Conservation (phyloP, 2,329 filamentous ascomycete genomes). For the Cladophialophora chaetospira region DNA sequence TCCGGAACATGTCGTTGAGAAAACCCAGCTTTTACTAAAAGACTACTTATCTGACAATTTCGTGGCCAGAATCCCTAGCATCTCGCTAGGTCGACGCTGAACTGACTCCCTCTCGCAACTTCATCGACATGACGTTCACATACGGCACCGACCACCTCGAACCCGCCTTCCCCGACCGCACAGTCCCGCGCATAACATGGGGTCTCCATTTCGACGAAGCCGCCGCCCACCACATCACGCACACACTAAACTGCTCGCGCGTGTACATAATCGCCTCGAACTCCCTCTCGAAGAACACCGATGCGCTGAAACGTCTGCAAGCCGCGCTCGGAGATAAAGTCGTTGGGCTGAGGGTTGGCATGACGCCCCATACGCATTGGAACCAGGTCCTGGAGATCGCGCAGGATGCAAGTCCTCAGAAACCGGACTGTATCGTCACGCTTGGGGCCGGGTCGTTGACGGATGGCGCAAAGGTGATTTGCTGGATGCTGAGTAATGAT, state of each 20-base stretch:
- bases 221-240: slow-evolving; percentile 47
- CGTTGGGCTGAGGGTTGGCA: slow-evolving; percentile 52
- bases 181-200: slow-evolving; percentile 49
- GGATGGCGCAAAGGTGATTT: slow-evolving; percentile 57
- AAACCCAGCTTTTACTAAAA: too few species aligned
- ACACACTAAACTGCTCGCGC: slow-evolving; percentile 48
- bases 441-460: slow-evolving; percentile 60
- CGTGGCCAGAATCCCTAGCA: too few species aligned
- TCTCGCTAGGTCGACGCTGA: too few species aligned
- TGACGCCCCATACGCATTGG: slow-evolving; percentile 58
- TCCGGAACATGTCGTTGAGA: too few species aligned
- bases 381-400: slow-evolving; percentile 54
- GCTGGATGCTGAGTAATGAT: slow-evolving; percentile 54
- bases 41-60: too few species aligned
- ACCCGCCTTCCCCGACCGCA: slow-evolving; percentile 41
- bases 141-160: slow-evolving; percentile 38
- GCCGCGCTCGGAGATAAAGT: slow-evolving; percentile 45
- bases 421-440: slow-evolving; percentile 54
- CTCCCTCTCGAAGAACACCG: slow-evolving; percentile 52
- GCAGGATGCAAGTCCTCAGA: slow-evolving; percentile 16
- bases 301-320: slow-evolving; percentile 47
- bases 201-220: slow-evolving; percentile 51
- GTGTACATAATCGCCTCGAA: slow-evolving; percentile 57
- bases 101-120: background rate
- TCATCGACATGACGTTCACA: slow-evolving; percentile 15